Conservation (phyloP, 495 filamentous ascomycete genomes). For the Cairneyella variabilis region DNA sequence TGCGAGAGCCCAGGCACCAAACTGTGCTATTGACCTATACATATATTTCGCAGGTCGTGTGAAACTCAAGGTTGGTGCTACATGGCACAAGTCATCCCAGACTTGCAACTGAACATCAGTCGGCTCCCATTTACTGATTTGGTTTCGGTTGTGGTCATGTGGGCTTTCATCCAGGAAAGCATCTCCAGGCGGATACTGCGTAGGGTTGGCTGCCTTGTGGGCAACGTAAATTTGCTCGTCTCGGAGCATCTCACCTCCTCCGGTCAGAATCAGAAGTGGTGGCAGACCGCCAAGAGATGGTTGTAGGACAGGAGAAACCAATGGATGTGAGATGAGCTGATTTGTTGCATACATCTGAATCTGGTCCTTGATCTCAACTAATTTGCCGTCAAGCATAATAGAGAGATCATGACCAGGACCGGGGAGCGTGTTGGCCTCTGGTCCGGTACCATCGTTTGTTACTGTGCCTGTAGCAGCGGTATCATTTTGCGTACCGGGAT, state of each 20-base stretch:
- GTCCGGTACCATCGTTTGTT: conserved; percentile 9
- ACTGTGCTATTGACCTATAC: conserved; percentile 86
- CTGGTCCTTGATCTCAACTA: conserved; percentile 77
- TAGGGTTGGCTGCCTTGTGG: conserved; percentile 85
- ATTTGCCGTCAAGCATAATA: conserved; percentile 64
- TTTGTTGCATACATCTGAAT: conserved; percentile 95
- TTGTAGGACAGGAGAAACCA: conserved; percentile 85
- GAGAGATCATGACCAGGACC: conserved; percentile 39
- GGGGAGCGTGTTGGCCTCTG: conserved; percentile 22
- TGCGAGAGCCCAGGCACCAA: conserved; percentile 85
- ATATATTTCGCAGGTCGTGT: conserved; percentile 93
- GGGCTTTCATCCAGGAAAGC: conserved; percentile 47
- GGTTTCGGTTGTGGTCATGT: conserved; percentile 51
- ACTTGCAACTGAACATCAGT: conserved; percentile 96
- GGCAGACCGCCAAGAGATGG: conserved; percentile 84
- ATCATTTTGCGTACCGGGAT: conserved; percentile 11
- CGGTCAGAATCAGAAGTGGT: conserved; percentile 78
- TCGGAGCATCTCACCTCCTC: conserved; percentile 81
- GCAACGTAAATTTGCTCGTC: conserved; percentile 95
- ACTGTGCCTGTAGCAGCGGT: conserved; percentile 12
- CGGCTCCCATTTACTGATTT: conserved; percentile 64
- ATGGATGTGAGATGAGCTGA: conserved; percentile 75
- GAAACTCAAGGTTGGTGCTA: conserved; percentile 84
- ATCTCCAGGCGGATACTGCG: conserved; percentile 65
- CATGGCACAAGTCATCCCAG: conserved; percentile 93